phyloP scores from a whole-genome alignment of 768 basidiomycete genomes.

The Butyriboletus loyo region DNA sequence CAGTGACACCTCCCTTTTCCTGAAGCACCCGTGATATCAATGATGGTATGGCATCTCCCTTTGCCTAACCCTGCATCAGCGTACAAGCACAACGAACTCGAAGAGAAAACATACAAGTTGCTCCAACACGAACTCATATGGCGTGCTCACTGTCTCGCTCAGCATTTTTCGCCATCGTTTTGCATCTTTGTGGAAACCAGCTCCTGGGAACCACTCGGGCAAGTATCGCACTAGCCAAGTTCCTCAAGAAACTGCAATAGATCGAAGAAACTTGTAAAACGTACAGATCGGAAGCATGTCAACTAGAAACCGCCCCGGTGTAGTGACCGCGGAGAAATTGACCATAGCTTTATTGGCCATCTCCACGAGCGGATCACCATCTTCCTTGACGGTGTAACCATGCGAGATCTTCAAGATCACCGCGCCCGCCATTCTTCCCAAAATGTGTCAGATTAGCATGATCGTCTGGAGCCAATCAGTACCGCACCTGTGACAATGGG shows the following conservation, averaged over 20 bases:
- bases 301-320: slow-evolving; percentile 9
- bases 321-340: slow-evolving; percentile 4
- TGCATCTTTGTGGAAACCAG: slow-evolving; percentile 11
- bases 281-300: slow-evolving; percentile 11
- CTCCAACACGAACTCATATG: slow-evolving; percentile 9
- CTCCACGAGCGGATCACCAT: slow-evolving; percentile 33
- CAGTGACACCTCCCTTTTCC: too few relatives aligned
- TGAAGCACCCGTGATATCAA: slow-evolving; percentile 14
- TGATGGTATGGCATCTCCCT: slow-evolving; percentile 7
- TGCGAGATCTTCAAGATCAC: slow-evolving; percentile 35
- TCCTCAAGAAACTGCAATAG: background rate
- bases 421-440: slow-evolving; percentile 33
- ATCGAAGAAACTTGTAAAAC: background rate
- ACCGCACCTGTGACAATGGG: slow-evolving; percentile 3
- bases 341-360: slow-evolving; percentile 24
- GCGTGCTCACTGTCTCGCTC: background rate
- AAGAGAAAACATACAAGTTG: slow-evolving; percentile 7
- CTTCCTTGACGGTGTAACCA: slow-evolving; percentile 32
- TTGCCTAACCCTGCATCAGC: background rate
- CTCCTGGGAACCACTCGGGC: slow-evolving; percentile 23
- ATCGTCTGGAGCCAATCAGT: background rate
- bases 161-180: slow-evolving; percentile 4
- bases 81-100: background rate
- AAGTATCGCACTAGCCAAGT: slow-evolving; percentile 8
- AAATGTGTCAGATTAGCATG: background rate